Base-by-base conservation (phyloP, 495 filamentous ascomycete species). In the Tuber umbilicatum region DNA sequence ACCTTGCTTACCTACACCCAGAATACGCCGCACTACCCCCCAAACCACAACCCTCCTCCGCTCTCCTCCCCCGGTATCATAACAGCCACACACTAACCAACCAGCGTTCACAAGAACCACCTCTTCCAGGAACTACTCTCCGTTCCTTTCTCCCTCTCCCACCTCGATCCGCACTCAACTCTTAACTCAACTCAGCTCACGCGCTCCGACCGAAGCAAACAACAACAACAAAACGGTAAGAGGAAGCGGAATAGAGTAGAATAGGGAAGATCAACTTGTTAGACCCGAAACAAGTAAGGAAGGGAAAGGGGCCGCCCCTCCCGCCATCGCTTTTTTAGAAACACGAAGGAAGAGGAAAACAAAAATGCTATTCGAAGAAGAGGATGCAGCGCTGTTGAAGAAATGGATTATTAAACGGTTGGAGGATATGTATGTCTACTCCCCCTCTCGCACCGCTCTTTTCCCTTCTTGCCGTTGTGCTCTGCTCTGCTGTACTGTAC, bases 401-500 rank as follows among this genome's bases (percentile, higher is more conserved):
- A 87, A 85, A 73, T 99, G 94, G 94, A 91, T 97, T 75, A 91
- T 97, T 71, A 92, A 90, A 84, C 91, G 93, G 75, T 86, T 99
- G 31, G 94, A 96, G 83, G 91, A 94, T 80, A 97, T 95, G 94
- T 96, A 87, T 80, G 91, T 85, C 40, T 21, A 72, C 40, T 10
- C 38, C 70, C 60, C 71, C 69, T 9, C 38, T 2, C 47, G n/a
- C 23, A 5, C 45, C 67, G 68, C 69, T 69, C 60, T 64, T 42
- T 41, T 39, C 5, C 50, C 39, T 45, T 64, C 47, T 47, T 43
- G 17, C 37, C 39, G 38, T 64, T 70, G 55, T 35, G 55, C 23
- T 55, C 5, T 55, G 47, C 31, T 31, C 55, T 12, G 14, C 55
- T 35, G 27, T 64, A 35, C 27, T 64, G 55, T 64, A 17, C 27